Percentiles rank a stretch among this genome's conserved stretches.
Evolutionary conservation across 129 eudicot genomes (phyloP).

Genomic region (Dittrichia graveolens): DNA sequence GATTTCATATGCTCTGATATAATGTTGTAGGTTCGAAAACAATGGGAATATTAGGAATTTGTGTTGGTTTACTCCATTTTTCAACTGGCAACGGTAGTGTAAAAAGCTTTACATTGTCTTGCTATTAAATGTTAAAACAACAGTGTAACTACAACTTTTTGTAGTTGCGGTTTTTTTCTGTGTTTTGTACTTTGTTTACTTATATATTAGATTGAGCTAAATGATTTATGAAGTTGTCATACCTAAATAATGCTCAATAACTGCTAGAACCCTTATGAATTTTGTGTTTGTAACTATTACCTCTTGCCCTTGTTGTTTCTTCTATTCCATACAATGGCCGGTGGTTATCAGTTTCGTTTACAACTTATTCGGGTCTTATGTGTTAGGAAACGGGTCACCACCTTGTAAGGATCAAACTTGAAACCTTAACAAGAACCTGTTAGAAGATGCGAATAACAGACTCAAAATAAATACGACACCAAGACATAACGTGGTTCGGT

Average conservation of each 20-base stretch:
- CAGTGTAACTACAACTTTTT: background rate
- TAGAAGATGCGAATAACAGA: too few relatives aligned
- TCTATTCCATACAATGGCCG: background rate
- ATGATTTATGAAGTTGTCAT: background rate
- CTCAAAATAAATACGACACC: too few relatives aligned
- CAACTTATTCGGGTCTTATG: background rate
- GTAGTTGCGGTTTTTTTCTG: background rate
- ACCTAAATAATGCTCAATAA: background rate
- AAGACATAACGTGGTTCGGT: too few relatives aligned
- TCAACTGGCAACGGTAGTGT: slow-evolving; percentile 1
- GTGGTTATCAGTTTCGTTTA: background rate
- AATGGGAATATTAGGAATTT: slow-evolving; percentile 14
- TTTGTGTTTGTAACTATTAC: background rate
- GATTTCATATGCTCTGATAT: slow-evolving; percentile 12
- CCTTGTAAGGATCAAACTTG: too few relatives aligned
- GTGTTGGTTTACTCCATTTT: slow-evolving; percentile 7
- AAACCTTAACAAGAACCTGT: too few relatives aligned
- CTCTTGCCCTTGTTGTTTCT: background rate
- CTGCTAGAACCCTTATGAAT: background rate
- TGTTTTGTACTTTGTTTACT: background rate
- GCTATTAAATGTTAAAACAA: background rate
- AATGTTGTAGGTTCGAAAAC: background rate
- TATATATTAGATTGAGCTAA: background rate
- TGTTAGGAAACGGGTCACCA: too few relatives aligned
- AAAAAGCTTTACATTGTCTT: background rate